Base-by-base conservation (phyloP, 2,329 filamentous ascomycete species). In the Ceratocystis albifundus region DNA sequence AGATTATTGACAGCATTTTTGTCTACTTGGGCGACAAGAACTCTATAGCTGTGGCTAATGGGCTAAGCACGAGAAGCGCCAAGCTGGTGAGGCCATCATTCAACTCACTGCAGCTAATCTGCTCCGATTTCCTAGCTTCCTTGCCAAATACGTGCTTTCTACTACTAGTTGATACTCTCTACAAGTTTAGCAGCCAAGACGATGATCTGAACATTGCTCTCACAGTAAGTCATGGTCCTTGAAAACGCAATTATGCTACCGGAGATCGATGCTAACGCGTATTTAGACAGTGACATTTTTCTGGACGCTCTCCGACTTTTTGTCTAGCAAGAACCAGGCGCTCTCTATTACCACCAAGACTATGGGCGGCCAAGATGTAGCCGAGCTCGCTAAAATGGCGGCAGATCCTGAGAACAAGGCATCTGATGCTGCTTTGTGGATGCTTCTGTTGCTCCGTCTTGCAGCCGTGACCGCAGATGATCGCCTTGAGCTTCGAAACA, bases 141-240 rank as follows among this genome's bases (percentile, higher is more conserved):
- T 81, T 86, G 66, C 88, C 84, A 59, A 85, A 84, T 73, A 83
- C 79, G 62, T 96, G 83, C 77, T 89, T 88, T 74, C 81, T 86
- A 68, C 84, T 87, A 67, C 82, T 99, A 17, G 86, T 97, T 69
- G 88, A 96, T 76, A 90, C 92, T 10, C 82, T 99, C 25, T 90
- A 90, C 72, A 87, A 88, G 70, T 99, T 97, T 75, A 91, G 90
- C 71, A 88, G 86, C 0, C 94, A 99, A 74, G 82, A 87, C 69
- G 89, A 96, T 70, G 94, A 99, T 72, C 80, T 99, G 46, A 99
- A 99, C 71, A 95, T 97, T 72, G 93, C 93, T 0, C 79, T 99
- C 30, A 97, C 94, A 44, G 88, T 89, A 79, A 75, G 83, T 74
- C n/a, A 10, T 20, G 15, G 5, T 2, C 1, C 55, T 2, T 1